Conservation (phyloP, 139 green algal genomes). For the Klebsormidium nitens region DNA sequence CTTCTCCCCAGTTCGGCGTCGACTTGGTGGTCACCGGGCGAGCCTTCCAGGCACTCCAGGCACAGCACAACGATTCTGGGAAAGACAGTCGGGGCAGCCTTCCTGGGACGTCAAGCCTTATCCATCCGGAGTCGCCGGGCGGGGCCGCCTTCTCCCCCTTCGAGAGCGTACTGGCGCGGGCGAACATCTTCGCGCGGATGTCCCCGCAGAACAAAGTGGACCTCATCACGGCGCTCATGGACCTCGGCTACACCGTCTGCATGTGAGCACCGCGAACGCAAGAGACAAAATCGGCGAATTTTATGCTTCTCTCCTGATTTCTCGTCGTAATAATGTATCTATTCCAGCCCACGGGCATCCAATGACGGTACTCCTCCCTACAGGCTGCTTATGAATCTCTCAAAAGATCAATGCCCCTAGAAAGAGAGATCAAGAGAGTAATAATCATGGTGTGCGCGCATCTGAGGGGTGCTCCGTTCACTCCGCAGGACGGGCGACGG, state of each 20-base stretch:
- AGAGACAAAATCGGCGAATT: no score
- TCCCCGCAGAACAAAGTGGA: slow-evolving; percentile 17
- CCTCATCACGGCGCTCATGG: background rate
- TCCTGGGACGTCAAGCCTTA: no score
- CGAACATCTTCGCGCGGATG: slow-evolving; percentile 21
- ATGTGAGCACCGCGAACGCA: no score
- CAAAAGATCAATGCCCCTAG: no score
- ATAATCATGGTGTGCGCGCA: no score
- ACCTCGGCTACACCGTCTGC: slow-evolving; percentile 21
- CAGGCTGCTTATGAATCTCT: no score
- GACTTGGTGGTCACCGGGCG: slow-evolving; percentile 16
- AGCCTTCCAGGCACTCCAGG: slow-evolving; percentile 9
- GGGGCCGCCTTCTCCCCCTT: background rate
- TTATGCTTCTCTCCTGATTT: background rate
- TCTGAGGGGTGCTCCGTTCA: no score
- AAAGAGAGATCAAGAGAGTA: no score
- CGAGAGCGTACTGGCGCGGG: slow-evolving; percentile 12
- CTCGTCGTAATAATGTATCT: no score
- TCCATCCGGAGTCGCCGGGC: background rate
- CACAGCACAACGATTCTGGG: slow-evolving; percentile 6
- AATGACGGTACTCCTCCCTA: no score
- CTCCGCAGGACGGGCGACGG: slow-evolving; percentile 30
- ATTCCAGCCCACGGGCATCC: no score
- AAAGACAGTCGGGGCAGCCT: no score
- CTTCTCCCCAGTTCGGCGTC: background rate